phyloP scores from a whole-genome alignment of 2,329 filamentous ascomycete genomes.

The Westerdykella sp. region DNA sequence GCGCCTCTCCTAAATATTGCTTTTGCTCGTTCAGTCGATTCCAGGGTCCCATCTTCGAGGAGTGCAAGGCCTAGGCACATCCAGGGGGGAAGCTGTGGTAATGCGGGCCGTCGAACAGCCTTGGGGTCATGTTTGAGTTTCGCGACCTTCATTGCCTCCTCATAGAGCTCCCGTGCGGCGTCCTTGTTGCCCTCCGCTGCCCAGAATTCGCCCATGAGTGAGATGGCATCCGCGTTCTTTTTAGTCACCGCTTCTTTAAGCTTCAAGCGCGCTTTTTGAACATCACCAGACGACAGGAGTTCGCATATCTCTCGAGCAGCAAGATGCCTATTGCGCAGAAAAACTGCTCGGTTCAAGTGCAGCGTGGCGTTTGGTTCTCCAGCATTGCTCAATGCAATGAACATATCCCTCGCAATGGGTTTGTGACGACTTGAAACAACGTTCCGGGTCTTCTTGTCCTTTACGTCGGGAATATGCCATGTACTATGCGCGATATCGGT shows the following conservation, averaged over 20 bases:
- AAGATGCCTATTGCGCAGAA: slow-evolving; percentile 10
- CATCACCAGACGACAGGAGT: slow-evolving; percentile 13
- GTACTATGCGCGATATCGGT: slow-evolving; percentile 22
- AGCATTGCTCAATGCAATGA: slow-evolving; percentile 26
- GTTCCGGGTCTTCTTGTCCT: slow-evolving; percentile 9
- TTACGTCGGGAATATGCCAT: slow-evolving; percentile 20
- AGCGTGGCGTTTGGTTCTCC: slow-evolving; percentile 24
- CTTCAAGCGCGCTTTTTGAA: slow-evolving; percentile 13
- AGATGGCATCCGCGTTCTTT: slow-evolving; percentile 20
- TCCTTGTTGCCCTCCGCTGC: slow-evolving; percentile 19
- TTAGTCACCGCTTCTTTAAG: slow-evolving; percentile 17
- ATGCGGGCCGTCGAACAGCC: slow-evolving; percentile 12
- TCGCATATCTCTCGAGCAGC: slow-evolving; percentile 12
- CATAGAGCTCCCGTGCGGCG: slow-evolving; percentile 17
- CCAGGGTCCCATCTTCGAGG: slow-evolving; percentile 10
- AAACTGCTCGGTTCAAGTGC: slow-evolving; percentile 23
- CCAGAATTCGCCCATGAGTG: slow-evolving; percentile 25
- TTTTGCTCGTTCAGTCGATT: slow-evolving; percentile 17
- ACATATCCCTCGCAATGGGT: slow-evolving; percentile 11
- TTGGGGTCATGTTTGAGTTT: no score
- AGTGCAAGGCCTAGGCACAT: slow-evolving; percentile 25
- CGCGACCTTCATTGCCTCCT: slow-evolving; percentile 13
- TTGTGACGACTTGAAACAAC: slow-evolving; percentile 23
- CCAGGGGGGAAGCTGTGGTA: slow-evolving; percentile 28
- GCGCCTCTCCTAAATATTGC: slow-evolving; percentile 33